phyloP scores from a whole-genome alignment of 208 protist species.

The Acanthamoeba rhysodes region DNA sequence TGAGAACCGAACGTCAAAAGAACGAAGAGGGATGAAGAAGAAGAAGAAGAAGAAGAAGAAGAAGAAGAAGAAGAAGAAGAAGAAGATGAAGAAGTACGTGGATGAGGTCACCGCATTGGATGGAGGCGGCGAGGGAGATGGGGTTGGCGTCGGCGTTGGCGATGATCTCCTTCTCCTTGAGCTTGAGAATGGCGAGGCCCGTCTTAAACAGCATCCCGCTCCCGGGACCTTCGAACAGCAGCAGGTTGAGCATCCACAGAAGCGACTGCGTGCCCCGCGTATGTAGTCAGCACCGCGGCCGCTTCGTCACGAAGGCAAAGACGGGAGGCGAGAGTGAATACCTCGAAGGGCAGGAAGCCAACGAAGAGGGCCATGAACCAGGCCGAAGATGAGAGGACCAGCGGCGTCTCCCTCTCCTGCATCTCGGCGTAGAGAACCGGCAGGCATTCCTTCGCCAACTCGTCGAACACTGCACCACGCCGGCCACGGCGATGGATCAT shows the following conservation, averaged over 20 bases:
- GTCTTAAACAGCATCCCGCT: slow-evolving; percentile 72
- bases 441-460: slow-evolving; percentile 61
- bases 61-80: no score
- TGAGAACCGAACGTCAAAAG: neutral
- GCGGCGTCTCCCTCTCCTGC: slow-evolving; percentile 41
- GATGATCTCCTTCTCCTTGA: slow-evolving; percentile 69
- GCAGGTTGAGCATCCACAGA: slow-evolving; percentile 53
- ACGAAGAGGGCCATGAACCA: slow-evolving; percentile 75
- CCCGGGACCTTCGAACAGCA: slow-evolving; percentile 61
- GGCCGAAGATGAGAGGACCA: slow-evolving; percentile 36
- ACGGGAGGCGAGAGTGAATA: neutral
- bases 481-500: neutral
- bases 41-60: neutral
- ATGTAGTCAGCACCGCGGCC: neutral
- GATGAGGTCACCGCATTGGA: slow-evolving; percentile 41
- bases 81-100: neutral
- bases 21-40: neutral
- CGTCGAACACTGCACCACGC: slow-evolving; percentile 50
- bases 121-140: slow-evolving; percentile 50
- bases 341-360: slow-evolving; percentile 56
- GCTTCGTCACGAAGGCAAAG: no score
- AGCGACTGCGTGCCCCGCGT: neutral
- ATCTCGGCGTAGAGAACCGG: slow-evolving; percentile 35
- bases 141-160: slow-evolving; percentile 59
- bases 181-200: slow-evolving; percentile 60